A percentile compares a stretch with the other conserved stretches of the same genome.
Evolutionary conservation across 805 yeast species (phyloP).

Genomic region (Cephaloascus fragrans): DNA sequence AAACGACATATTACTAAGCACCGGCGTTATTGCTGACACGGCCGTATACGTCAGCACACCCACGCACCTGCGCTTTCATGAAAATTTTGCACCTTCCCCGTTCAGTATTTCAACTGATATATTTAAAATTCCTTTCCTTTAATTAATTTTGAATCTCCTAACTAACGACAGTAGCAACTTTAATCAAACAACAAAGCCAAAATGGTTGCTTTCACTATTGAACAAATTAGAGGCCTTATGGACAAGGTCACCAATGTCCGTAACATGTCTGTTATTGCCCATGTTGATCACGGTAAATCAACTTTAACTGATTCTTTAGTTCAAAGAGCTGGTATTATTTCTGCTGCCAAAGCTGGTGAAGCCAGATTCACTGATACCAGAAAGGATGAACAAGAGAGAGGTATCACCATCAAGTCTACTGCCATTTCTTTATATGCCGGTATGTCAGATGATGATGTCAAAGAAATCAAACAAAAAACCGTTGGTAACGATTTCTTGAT

Average conservation of each 20-base stretch:
- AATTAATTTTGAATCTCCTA: too few species aligned
- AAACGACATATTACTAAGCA: too few species aligned
- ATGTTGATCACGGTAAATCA: conserved; percentile 99
- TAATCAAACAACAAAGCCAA: too few species aligned
- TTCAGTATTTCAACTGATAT: too few species aligned
- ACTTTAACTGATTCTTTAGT: conserved; percentile 98
- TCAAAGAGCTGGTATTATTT: conserved; percentile 98
- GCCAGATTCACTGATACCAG: conserved; percentile 99
- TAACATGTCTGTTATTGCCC: conserved; percentile 99
- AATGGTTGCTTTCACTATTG: conserved; percentile 41
- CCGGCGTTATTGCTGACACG: too few species aligned
- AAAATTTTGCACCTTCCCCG: too few species aligned
- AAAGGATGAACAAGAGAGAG: conserved; percentile 99
- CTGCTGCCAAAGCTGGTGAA: conserved; percentile 99
- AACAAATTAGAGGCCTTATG: conserved; percentile 97
- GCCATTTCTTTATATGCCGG: conserved; percentile 94
- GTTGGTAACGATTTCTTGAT: conserved; percentile 91
- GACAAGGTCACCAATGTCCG: conserved; percentile 99
- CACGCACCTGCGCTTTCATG: too few species aligned
- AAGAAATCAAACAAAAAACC: conserved; percentile 87
- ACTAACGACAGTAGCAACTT: too few species aligned
- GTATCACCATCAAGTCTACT: conserved; percentile 98
- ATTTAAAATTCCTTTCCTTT: too few species aligned
- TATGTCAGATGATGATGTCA: conserved; percentile 76
- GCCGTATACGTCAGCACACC: too few species aligned